Base-by-base conservation (phyloP, 208 protist species). In the Leishmania lainsoni region DNA sequence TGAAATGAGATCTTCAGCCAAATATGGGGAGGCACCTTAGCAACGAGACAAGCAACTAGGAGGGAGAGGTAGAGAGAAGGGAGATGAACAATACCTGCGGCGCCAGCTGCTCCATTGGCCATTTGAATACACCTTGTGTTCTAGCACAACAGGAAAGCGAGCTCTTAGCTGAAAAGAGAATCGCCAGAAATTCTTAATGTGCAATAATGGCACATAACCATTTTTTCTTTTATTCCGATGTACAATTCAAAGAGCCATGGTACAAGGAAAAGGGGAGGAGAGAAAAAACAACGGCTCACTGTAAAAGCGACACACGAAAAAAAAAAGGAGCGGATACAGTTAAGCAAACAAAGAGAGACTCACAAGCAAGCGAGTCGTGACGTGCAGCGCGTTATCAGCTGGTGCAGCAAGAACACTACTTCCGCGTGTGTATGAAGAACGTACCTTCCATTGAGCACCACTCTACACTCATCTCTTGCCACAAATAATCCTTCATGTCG, bases 401-500 rank as follows among this genome's bases (percentile, higher is more conserved):
- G 29, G 74, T 26, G 16, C 54, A 48, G 10, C 29, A 17, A 39
- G 29, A 68, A 39, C 3, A n/a, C 77, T 85, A 85, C 56, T 78
- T 85, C 42, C 81, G 72, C 35, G 76, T 85, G 85, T 97, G 93
- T 69, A 91, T 78, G 76, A 88, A 97, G 76, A 95, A 97, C 0
- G 79, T 65, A 16, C 93, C 93, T 29, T 91, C 84, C 72, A 88
- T 84, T 14, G 73, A 79, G 70, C 89, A 92, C 93, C 93, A 97
- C 79, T 97, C 93, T 12, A 97, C 93, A 59, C 86, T 91, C 58
- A 79, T 83, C 12, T 83, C 81, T 54, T 95, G 93, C 93, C 93
- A 97, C 26, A 76, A 70, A 76, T 92, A 97, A 80, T 97, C 93
- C 32, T 78, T 86, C 91, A 97, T 97, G 16, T 89, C 77, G 77